Percentiles rank a stretch among this genome's conserved stretches.
These are phyloP conservation scores for Tephrocybe rancida DNA, from an alignment of 768 basidiomycete genomes.

Conservation along the genomic window DNA sequence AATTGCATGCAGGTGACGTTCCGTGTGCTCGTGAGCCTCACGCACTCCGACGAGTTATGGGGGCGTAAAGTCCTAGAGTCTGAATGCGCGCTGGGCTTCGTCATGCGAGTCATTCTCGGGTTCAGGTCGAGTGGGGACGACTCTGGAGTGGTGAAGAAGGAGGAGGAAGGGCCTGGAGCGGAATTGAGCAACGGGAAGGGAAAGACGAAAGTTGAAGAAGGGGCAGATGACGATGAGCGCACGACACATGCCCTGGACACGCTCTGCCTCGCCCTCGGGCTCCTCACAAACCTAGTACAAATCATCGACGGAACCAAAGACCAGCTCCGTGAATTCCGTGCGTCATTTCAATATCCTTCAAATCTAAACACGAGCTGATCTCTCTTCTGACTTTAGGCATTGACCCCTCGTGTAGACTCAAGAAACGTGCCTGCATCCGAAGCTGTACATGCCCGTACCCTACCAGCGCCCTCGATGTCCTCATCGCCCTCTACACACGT, in stretches of 20 bases:
- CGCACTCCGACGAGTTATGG: conserved; percentile 65
- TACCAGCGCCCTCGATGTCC: conserved; percentile 49
- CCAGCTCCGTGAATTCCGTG: conserved; percentile 51
- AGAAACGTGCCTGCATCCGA: conserved; percentile 48
- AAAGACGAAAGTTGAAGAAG: conserved; percentile 16
- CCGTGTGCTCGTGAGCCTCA: conserved; percentile 72
- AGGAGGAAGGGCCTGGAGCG: conserved; percentile 1
- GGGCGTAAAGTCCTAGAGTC: conserved; percentile 49
- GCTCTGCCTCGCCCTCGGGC: conserved; percentile 72
- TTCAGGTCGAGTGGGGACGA: conserved; percentile 9
- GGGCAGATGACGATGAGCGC: conserved; percentile 20
- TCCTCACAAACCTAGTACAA: conserved; percentile 79
- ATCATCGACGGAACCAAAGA: conserved; percentile 49
- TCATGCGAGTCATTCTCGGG: conserved; percentile 45
- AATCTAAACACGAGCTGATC: not conserved
- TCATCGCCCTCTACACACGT: conserved; percentile 50
- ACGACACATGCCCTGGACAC: conserved; percentile 59
- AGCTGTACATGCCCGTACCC: conserved; percentile 52
- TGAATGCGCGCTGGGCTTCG: conserved; percentile 45
- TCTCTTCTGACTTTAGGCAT: conserved; percentile 37
- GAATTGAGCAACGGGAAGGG: conserved; percentile 6
- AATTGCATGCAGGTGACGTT: conserved; percentile 59
- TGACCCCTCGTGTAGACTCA: conserved; percentile 50
- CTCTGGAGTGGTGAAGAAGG: conserved; percentile 3
- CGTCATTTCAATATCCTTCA: conserved; percentile 20